Conservation (phyloP, 257 asterid species). For the Solanum pennellii region DNA sequence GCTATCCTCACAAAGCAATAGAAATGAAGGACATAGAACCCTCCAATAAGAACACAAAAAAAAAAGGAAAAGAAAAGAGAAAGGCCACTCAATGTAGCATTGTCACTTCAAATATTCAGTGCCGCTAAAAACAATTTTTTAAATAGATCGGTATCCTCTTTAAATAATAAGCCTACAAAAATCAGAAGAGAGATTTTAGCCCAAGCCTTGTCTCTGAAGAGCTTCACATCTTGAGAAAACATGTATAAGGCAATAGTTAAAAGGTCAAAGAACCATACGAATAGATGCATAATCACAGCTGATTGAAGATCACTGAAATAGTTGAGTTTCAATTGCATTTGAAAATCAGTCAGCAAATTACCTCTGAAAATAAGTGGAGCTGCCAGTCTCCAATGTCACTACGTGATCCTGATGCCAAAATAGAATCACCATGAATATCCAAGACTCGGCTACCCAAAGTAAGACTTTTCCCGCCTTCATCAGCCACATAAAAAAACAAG, state of each 20-base stretch:
- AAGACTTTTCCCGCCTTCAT: conserved; percentile 67
- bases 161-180: background rate
- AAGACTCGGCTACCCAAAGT: conserved; percentile 42
- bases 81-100: background rate
- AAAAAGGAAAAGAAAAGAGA: background rate
- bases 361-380: conserved; percentile 76
- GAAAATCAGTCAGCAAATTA: conserved; percentile 12
- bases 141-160: background rate
- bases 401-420: conserved; percentile 62
- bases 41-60: background rate
- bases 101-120: background rate
- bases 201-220: background rate
- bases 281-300: background rate
- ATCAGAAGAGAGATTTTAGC: background rate
- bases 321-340: background rate
- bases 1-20: background rate
- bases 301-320: background rate
- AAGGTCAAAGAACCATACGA: background rate
- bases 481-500: conserved; percentile 90
- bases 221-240: background rate
- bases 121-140: background rate
- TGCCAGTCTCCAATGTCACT: conserved; percentile 83
- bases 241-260: background rate
- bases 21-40: background rate
- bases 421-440: conserved; percentile 29